Percentiles rank a stretch among this genome's conserved stretches.
These are phyloP conservation scores for Globisporangium uncinulatum DNA, from an alignment of 352 stramenopile genomes.

Conservation along the genomic window DNA sequence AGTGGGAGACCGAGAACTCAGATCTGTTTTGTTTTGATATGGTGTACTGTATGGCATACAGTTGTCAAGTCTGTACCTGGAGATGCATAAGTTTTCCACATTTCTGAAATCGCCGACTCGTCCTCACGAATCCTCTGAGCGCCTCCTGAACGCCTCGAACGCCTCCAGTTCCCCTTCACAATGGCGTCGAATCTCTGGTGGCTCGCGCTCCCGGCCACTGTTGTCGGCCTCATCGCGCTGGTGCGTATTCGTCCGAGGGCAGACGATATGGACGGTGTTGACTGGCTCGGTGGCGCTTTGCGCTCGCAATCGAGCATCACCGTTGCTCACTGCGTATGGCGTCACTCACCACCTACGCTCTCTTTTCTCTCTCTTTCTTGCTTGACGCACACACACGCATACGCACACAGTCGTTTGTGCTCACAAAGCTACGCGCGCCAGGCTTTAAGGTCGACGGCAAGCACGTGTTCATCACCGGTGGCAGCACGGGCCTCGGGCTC, in stretches of 20 bases:
- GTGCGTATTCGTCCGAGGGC: slow-evolving; percentile 16
- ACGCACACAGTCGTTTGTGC: slow-evolving; percentile 41
- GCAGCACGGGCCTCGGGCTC: slow-evolving; percentile 63
- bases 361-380: slow-evolving; percentile 8
- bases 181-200: slow-evolving; percentile 43
- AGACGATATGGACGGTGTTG: too few species aligned
- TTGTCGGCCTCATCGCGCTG: slow-evolving; percentile 46
- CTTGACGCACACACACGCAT: slow-evolving; percentile 15
- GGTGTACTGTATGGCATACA: too few species aligned
- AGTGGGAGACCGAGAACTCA: too few species aligned
- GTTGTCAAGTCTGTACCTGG: too few species aligned
- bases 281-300: neutral
- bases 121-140: too few species aligned
- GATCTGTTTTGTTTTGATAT: too few species aligned
- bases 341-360: neutral
- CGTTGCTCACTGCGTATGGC: neutral
- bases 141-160: too few species aligned
- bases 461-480: slow-evolving; percentile 63
- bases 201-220: slow-evolving; percentile 30
- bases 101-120: too few species aligned
- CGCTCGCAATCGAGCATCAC: neutral
- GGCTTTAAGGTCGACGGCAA: slow-evolving; percentile 74
- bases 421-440: slow-evolving; percentile 53
- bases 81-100: too few species aligned
- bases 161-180: neutral